A percentile compares a stretch with the other conserved stretches of the same genome.
Conservation (phyloP, 2,329 filamentous ascomycete genomes). For the Cladosporium sp. region DNA sequence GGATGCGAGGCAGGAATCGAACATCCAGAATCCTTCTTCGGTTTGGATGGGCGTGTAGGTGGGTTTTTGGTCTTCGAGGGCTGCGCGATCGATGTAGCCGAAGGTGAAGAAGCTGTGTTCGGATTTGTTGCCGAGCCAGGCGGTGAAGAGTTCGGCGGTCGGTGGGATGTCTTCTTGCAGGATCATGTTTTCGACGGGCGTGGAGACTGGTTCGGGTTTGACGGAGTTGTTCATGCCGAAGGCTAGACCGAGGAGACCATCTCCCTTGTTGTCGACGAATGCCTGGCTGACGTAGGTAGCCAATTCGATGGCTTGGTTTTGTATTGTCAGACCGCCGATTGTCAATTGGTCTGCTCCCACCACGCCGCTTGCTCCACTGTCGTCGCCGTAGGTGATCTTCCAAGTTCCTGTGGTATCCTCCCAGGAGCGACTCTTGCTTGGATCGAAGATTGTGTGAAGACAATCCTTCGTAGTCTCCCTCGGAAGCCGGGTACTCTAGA, state of each 20-base stretch:
- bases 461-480: slow-evolving; percentile 31
- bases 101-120: slow-evolving; percentile 64
- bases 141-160: slow-evolving; percentile 57
- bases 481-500: slow-evolving; percentile 23
- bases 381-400: slow-evolving; percentile 65
- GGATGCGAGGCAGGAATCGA: slow-evolving; percentile 52
- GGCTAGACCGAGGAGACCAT: slow-evolving; percentile 64
- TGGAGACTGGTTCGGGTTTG: slow-evolving; percentile 49
- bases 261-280: slow-evolving; percentile 53
- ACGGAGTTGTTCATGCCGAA: slow-evolving; percentile 42
- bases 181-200: slow-evolving; percentile 67
- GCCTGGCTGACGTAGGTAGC: slow-evolving; percentile 55
- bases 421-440: slow-evolving; percentile 58
- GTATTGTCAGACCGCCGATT: slow-evolving; percentile 57
- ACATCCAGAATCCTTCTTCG: slow-evolving; percentile 63
- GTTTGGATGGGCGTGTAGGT: slow-evolving; percentile 60
- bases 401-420: slow-evolving; percentile 44
- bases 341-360: slow-evolving; percentile 60
- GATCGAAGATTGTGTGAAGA: slow-evolving; percentile 54
- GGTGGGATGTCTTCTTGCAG: slow-evolving; percentile 50
- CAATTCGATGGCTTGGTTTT: slow-evolving; percentile 61
- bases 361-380: slow-evolving; percentile 59
- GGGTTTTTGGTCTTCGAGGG: slow-evolving; percentile 41
- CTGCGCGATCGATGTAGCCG: slow-evolving; percentile 63
- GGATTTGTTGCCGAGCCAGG: slow-evolving; percentile 55